Conservation (phyloP, 176 grass and related monocot species). For the Oryza meridionalis region DNA sequence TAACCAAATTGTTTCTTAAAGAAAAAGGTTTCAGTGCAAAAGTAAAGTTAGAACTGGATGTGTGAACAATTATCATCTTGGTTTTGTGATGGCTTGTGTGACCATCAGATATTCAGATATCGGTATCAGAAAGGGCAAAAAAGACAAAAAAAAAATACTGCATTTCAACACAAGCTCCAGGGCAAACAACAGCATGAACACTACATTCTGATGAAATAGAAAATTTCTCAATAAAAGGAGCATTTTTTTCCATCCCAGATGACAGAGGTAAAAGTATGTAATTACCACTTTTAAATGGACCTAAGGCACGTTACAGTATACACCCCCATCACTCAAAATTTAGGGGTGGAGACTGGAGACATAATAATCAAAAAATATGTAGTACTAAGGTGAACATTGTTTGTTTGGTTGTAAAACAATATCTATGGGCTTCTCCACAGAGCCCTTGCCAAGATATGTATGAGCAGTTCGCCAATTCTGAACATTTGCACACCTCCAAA, state of each 20-base stretch:
- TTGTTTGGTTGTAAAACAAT: not conserved
- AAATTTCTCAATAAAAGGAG: too few relatives aligned
- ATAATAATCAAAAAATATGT: conserved; percentile 10
- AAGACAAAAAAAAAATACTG: not conserved
- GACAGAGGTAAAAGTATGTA: conserved; percentile 20
- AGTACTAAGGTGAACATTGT: conserved; percentile 20
- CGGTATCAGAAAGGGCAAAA: not conserved
- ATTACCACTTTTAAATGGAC: not conserved
- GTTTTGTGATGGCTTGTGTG: not conserved
- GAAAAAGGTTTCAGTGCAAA: not conserved
- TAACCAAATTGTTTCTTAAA: not conserved
- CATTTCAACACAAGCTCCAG: not conserved
- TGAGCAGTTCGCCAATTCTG: not conserved
- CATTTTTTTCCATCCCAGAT: too few relatives aligned
- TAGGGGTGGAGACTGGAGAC: conserved; percentile 24
- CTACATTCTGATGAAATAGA: not conserved
- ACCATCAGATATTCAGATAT: not conserved
- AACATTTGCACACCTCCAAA: conserved; percentile 28
- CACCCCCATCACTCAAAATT: conserved; percentile 58
- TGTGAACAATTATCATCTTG: not conserved
- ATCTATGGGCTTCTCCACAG: conserved; percentile 10
- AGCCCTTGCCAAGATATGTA: conserved; percentile 29
- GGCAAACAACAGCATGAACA: not conserved
- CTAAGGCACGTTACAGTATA: conserved; percentile 47
- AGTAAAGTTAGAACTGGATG: not conserved